Evolutionary conservation across 1,284 basidiomycete genomes (phyloP).

Genomic region (Ustilago nuda): DNA sequence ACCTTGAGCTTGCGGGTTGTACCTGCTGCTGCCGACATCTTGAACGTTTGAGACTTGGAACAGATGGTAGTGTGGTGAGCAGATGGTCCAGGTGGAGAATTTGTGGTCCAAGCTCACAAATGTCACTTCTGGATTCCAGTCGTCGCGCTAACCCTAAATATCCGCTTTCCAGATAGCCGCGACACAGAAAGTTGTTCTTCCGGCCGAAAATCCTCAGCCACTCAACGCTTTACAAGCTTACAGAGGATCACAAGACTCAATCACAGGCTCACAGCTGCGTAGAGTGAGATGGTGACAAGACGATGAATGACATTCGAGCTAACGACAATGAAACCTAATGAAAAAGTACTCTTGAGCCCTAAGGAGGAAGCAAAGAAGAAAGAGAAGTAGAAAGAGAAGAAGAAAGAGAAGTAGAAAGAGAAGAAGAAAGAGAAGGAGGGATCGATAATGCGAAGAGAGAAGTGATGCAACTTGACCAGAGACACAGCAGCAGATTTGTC

Average conservation of each 20-base stretch:
- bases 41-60: not conserved
- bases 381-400: not conserved
- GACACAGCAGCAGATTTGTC: not conserved
- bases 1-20: conserved; percentile 54
- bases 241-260: not conserved
- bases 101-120: conserved; percentile 6
- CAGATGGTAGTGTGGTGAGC: not conserved
- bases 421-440: not conserved
- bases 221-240: not conserved
- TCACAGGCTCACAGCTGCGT: not conserved
- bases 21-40: conserved; percentile 30
- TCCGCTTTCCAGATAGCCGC: not conserved
- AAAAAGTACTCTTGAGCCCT: conserved; percentile 6
- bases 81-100: not conserved
- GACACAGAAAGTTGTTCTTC: not conserved
- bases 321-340: not conserved
- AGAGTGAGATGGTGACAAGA: not conserved
- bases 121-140: not conserved
- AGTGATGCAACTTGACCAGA: not conserved
- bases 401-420: not conserved
- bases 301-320: not conserved
- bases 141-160: not conserved
- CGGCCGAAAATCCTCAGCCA: not conserved
- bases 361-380: conserved; percentile 8
- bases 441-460: not conserved